Percentiles rank a stretch among this genome's conserved stretches.
phyloP scores from a whole-genome alignment of 2,329 filamentous ascomycete species.

The Fusarium sambucinum region DNA sequence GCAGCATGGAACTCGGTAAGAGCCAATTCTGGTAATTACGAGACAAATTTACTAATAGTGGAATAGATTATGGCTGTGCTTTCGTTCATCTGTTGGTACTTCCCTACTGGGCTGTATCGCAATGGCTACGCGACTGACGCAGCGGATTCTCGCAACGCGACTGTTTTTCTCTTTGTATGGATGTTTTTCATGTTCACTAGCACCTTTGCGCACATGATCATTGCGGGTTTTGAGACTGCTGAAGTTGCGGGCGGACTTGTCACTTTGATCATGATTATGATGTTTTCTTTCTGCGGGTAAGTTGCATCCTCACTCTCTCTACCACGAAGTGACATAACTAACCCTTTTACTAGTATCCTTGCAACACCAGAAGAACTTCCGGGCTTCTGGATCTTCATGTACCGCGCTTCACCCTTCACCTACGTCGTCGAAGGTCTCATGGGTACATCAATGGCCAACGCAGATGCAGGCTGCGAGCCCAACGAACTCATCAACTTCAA shows the following conservation, averaged over 20 bases:
- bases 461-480: constrained; percentile 67
- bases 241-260: constrained; percentile 74
- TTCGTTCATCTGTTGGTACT: constrained; percentile 76
- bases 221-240: constrained; percentile 71
- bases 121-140: constrained; percentile 67
- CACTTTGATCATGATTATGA: constrained; percentile 73
- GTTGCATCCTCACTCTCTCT: constrained; percentile 47
- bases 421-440: constrained; percentile 78
- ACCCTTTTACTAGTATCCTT: constrained; percentile 63
- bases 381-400: constrained; percentile 83
- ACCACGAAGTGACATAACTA: background rate
- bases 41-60: constrained; percentile 4
- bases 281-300: constrained; percentile 74
- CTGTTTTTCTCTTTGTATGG: constrained; percentile 73
- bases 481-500: constrained; percentile 75
- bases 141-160: constrained; percentile 61
- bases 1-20: constrained; percentile 74
- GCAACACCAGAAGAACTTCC: constrained; percentile 72
- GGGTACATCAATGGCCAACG: constrained; percentile 72
- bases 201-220: constrained; percentile 74
- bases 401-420: constrained; percentile 78
- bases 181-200: constrained; percentile 74
- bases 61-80: constrained; percentile 58
- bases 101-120: constrained; percentile 72
- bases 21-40: rapidly evolving